These are phyloP conservation scores for Cryomyces antarcticus DNA, from an alignment of 495 filamentous ascomycete species.

Conservation along the genomic window DNA sequence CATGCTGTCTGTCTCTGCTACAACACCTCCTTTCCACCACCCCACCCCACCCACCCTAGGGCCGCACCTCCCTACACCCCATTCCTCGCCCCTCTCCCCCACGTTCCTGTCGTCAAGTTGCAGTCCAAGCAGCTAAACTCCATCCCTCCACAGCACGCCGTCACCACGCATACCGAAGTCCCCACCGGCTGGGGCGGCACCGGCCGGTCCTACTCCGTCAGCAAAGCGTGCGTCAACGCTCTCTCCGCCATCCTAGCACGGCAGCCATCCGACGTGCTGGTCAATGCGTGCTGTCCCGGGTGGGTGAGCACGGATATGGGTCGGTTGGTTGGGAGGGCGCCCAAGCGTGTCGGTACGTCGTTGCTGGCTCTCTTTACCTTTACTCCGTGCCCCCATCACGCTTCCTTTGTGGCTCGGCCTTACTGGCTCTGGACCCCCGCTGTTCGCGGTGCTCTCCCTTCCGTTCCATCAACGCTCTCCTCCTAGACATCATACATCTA, in stretches of 20 bases:
- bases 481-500: no score
- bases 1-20: no score
- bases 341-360: not conserved
- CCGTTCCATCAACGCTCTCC: no score
- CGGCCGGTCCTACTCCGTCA: constrained; percentile 11
- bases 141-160: not conserved
- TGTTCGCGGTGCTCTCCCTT: no score
- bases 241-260: constrained; percentile 12
- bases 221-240: constrained; percentile 16
- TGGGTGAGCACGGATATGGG: constrained; percentile 15
- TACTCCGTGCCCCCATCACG: no score
- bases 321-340: constrained; percentile 4
- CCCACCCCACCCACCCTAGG: no score
- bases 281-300: constrained; percentile 20
- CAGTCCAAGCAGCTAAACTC: not conserved
- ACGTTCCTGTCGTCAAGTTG: not conserved
- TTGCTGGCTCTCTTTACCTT: no score
- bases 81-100: not conserved
- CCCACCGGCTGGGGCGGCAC: constrained; percentile 8
- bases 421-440: no score
- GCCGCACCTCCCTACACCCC: not conserved
- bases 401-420: no score
- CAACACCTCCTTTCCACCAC: no score
- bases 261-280: constrained; percentile 8
- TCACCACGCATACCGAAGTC: constrained; percentile 1